Percentiles rank a stretch among this genome's conserved stretches.
These are phyloP conservation scores for Acer negundo DNA, from an alignment of 345 rosid genomes.

Conservation along the genomic window DNA sequence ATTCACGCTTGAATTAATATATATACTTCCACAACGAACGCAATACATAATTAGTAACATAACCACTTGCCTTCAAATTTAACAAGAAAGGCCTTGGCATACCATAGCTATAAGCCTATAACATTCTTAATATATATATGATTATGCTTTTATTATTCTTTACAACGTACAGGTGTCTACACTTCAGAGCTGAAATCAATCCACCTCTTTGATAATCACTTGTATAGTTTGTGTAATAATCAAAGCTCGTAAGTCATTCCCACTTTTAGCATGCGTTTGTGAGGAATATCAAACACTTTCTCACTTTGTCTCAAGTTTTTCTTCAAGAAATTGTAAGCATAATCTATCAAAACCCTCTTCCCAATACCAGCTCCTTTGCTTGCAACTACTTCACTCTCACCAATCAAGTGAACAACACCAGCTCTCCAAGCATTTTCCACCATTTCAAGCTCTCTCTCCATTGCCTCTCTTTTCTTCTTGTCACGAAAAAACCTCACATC, in stretches of 20 bases:
- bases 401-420: slow-evolving; percentile 51
- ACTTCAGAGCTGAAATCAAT: not conserved
- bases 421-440: slow-evolving; percentile 41
- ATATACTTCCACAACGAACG: no score
- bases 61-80: no score
- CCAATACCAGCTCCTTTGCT: slow-evolving; percentile 32
- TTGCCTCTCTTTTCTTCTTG: slow-evolving; percentile 16
- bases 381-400: slow-evolving; percentile 48
- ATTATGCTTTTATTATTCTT: not conserved
- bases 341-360: slow-evolving; percentile 44
- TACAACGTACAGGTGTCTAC: not conserved
- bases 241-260: slow-evolving; percentile 56
- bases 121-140: not conserved
- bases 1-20: no score
- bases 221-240: no score
- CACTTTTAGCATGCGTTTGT: slow-evolving; percentile 49
- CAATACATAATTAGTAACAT: no score
- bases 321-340: slow-evolving; percentile 47
- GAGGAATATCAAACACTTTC: slow-evolving; percentile 49
- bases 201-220: no score
- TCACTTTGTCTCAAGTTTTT: slow-evolving; percentile 42
- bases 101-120: no score
- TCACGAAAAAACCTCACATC: not conserved
- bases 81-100: no score
- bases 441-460: slow-evolving; percentile 29